Conservation (phyloP, 148 eudicot genomes). For the Rhododendron ovatum region DNA sequence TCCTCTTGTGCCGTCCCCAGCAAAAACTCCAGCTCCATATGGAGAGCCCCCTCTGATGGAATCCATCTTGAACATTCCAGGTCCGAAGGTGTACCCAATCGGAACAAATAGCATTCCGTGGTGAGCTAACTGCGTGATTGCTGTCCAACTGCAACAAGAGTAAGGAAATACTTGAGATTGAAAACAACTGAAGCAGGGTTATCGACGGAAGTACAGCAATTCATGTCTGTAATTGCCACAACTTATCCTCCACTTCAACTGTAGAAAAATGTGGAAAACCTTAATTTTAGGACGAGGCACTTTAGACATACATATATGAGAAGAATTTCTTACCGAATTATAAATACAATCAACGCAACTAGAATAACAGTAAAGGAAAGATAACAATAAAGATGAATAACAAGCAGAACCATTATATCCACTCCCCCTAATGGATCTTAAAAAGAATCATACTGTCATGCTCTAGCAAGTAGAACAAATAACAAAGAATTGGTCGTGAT, state of each 20-base stretch:
- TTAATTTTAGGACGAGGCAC: neutral
- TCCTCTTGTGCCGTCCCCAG: slow-evolving; percentile 81
- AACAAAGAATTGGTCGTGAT: neutral
- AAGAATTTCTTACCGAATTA: neutral
- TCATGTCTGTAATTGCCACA: neutral
- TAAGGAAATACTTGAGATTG: neutral
- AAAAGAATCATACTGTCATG: neutral
- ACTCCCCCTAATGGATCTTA: neutral
- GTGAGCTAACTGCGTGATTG: slow-evolving; percentile 84
- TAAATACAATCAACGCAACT: neutral
- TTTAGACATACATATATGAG: neutral
- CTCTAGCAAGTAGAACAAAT: neutral
- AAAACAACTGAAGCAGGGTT: neutral
- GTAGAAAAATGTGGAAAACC: neutral
- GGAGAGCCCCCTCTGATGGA: slow-evolving; percentile 78
- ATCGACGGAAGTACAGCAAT: neutral
- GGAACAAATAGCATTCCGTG: slow-evolving; percentile 96
- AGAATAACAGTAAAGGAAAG: neutral
- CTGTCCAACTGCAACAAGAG: slow-evolving; percentile 70
- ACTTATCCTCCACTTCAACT: neutral
- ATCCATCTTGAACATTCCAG: slow-evolving; percentile 92
- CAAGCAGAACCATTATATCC: neutral
- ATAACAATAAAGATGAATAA: neutral
- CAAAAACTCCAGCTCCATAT: slow-evolving; percentile 87
- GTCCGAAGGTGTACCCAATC: slow-evolving; percentile 85